phyloP scores from a whole-genome alignment of 2,329 filamentous ascomycete species.

The Penicillium hesseltinei region DNA sequence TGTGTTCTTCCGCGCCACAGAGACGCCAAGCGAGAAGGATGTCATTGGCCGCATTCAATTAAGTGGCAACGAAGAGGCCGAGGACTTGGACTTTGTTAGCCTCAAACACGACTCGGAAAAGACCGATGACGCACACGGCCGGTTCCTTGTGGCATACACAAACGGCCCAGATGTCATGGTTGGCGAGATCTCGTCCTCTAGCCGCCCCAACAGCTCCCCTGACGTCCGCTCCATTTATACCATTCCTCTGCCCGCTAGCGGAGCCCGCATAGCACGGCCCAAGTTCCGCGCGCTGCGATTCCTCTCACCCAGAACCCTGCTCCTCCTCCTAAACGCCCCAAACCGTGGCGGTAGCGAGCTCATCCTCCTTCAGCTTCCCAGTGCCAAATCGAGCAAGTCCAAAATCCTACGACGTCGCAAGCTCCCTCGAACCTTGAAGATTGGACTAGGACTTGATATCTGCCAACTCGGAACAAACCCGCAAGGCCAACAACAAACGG shows the following conservation, averaged over 20 bases:
- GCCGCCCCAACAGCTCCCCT: constrained; percentile 42
- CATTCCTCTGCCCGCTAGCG: constrained; percentile 41
- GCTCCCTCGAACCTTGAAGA: constrained; percentile 67
- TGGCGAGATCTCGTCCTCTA: constrained; percentile 56
- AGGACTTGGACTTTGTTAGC: constrained; percentile 45
- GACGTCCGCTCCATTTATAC: constrained; percentile 40
- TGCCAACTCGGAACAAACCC: constrained; percentile 62
- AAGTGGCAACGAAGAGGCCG: constrained; percentile 52
- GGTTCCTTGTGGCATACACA: constrained; percentile 75
- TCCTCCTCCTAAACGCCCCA: constrained; percentile 57
- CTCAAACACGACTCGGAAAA: constrained; percentile 25
- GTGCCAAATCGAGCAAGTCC: constrained; percentile 33
- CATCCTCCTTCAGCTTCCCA: constrained; percentile 44
- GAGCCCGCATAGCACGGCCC: constrained; percentile 35
- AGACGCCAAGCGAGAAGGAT: constrained; percentile 51
- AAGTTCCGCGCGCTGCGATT: constrained; percentile 59
- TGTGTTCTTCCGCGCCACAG: constrained; percentile 70
- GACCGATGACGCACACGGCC: constrained; percentile 17
- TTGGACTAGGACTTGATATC: constrained; percentile 75
- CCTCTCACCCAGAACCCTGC: constrained; percentile 52
- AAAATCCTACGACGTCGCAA: constrained; percentile 53
- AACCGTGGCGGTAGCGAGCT: constrained; percentile 57
- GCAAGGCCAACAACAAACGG: constrained; percentile 69
- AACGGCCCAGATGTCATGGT: constrained; percentile 72
- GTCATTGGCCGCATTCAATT: constrained; percentile 55